A percentile compares a stretch with the other conserved stretches of the same genome.
phyloP scores from a whole-genome alignment of 2,329 filamentous ascomycete species.

The Colletotrichum gigasporum region DNA sequence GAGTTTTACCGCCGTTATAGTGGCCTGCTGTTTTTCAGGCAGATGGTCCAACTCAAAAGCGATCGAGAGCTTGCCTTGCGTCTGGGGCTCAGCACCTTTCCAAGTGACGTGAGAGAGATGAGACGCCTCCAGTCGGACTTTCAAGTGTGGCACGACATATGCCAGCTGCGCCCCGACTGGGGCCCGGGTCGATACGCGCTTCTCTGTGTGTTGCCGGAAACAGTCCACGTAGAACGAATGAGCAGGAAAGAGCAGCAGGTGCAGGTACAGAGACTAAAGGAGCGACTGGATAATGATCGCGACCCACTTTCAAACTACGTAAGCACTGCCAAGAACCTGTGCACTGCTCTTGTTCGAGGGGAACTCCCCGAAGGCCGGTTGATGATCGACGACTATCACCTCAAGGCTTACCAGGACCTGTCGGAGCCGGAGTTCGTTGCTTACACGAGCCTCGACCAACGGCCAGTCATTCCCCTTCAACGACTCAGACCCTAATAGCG shows the following conservation, averaged over 20 bases:
- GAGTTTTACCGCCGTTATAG: conserved; percentile 7
- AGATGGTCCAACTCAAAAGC: neutral
- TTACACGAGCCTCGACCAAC: neutral
- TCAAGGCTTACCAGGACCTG: neutral
- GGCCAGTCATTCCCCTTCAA: neutral
- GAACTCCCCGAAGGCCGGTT: neutral
- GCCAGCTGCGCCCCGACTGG: neutral
- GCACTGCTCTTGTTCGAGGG: neutral
- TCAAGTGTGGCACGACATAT: conserved; percentile 1
- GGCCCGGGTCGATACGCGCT: neutral
- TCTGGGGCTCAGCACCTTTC: neutral
- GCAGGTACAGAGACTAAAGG: neutral
- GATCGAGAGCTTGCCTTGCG: neutral
- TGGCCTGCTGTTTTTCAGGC: neutral
- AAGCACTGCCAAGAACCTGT: neutral
- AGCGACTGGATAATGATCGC: neutral
- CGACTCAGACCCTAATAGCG: neutral
- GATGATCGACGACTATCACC: conserved; percentile 2
- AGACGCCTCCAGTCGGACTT: neutral
- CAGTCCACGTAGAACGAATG: neutral
- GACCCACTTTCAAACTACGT: neutral
- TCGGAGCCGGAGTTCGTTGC: neutral
- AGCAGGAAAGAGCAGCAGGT: neutral
- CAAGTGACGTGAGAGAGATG: neutral
- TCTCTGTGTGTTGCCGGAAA: neutral